A percentile compares a stretch with the other conserved stretches of the same genome.
Conservation (phyloP, 2,329 filamentous ascomycete species). For the Westerdykella sp. region DNA sequence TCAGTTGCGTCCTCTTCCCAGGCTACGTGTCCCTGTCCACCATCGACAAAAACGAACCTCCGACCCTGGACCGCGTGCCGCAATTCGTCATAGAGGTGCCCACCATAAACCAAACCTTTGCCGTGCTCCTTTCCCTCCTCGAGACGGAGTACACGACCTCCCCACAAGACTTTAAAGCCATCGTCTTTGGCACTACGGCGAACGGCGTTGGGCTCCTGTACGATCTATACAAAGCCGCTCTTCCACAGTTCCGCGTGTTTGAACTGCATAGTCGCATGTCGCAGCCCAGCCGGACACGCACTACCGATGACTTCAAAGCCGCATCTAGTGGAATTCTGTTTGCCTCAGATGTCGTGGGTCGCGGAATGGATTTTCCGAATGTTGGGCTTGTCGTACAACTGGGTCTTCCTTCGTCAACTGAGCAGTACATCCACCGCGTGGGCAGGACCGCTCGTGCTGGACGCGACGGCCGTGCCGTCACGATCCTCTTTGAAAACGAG, state of each 20-base stretch:
- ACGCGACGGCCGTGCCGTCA: conserved; percentile 49
- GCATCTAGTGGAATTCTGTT: conserved; percentile 46
- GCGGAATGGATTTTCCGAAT: conserved; percentile 49
- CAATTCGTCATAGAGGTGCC: conserved; percentile 45
- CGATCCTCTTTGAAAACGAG: conserved; percentile 48
- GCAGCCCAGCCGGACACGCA: conserved; percentile 39
- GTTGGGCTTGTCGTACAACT: conserved; percentile 46
- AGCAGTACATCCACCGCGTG: conserved; percentile 43
- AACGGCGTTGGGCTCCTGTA: conserved; percentile 42
- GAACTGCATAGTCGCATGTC: conserved; percentile 42
- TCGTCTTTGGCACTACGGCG: conserved; percentile 45
- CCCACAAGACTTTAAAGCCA: conserved; percentile 40
- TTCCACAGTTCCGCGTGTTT: conserved; percentile 35
- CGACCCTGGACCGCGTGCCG: conserved; percentile 44
- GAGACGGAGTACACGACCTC: conserved; percentile 38
- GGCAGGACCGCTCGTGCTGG: conserved; percentile 39
- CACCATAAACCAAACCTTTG: conserved; percentile 41
- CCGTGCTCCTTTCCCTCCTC: conserved; percentile 41
- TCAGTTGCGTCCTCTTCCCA: conserved; percentile 40
- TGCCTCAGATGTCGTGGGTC: conserved; percentile 44
- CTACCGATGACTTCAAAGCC: conserved; percentile 42
- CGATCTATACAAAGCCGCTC: conserved; percentile 32
- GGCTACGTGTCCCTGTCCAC: conserved; percentile 41
- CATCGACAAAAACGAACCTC: conserved; percentile 40
- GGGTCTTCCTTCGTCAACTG: conserved; percentile 46